Percentiles rank a stretch among this genome's conserved stretches.
Evolutionary conservation across 768 basidiomycete genomes (phyloP).

Genomic region (Phylloporus scabripes): DNA sequence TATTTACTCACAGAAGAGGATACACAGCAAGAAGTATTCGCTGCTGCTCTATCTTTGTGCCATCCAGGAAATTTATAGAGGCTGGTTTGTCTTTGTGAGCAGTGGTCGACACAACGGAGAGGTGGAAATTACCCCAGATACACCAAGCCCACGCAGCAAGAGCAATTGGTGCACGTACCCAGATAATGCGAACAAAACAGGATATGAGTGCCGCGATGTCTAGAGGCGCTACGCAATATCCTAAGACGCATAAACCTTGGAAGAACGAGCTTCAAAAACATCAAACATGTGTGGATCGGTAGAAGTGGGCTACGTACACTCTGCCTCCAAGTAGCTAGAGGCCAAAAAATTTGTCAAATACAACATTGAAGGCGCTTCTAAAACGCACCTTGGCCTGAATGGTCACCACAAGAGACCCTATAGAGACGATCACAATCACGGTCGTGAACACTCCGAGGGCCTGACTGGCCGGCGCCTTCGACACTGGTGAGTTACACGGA

Average conservation of each 20-base stretch:
- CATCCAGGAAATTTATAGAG: conserved; percentile 91
- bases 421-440: conserved; percentile 87
- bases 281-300: neutral
- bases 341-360: neutral
- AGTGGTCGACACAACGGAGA: neutral
- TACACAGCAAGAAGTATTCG: conserved; percentile 91
- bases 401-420: conserved; percentile 88
- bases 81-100: conserved; percentile 41
- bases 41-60: conserved; percentile 88
- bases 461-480: conserved; percentile 76
- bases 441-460: conserved; percentile 87
- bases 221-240: conserved; percentile 93
- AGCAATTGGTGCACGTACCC: conserved; percentile 81
- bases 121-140: conserved; percentile 74
- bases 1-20: conserved; percentile 71
- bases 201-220: conserved; percentile 85
- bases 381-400: conserved; percentile 84
- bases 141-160: conserved; percentile 91
- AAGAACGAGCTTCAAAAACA: conserved; percentile 71
- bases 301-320: conserved; percentile 50
- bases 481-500: neutral
- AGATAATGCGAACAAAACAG: conserved; percentile 80
- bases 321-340: conserved; percentile 72
- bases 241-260: conserved; percentile 90
- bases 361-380: neutral